phyloP scores from a whole-genome alignment of 306 rosid species.

The Lathyrus sativus region DNA sequence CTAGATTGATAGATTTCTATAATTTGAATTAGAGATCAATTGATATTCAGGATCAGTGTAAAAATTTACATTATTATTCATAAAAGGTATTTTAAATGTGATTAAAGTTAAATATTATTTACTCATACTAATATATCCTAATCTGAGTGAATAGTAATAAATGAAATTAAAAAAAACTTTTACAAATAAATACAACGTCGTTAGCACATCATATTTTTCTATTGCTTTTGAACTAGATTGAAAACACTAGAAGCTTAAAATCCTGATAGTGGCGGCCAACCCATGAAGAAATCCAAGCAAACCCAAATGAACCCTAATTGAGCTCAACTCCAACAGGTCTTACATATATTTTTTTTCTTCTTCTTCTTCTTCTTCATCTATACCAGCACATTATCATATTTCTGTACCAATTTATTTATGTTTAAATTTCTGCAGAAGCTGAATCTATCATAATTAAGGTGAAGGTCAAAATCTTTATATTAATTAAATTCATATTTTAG shows the following conservation, averaged over 20 bases:
- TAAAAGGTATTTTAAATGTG: too few relatives aligned
- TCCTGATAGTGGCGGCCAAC: constrained; percentile 54
- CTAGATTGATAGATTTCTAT: too few relatives aligned
- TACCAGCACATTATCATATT: background rate
- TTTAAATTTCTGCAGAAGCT: constrained; percentile 58
- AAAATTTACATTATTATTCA: too few relatives aligned
- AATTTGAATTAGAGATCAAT: too few relatives aligned
- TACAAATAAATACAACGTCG: constrained; percentile 28
- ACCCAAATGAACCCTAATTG: constrained; percentile 75
- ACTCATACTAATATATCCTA: too few relatives aligned
- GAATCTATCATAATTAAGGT: too few relatives aligned
- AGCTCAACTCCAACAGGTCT: constrained; percentile 72
- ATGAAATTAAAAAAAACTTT: too few relatives aligned
- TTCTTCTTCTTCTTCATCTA: background rate
- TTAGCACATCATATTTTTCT: background rate
- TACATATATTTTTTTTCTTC: constrained; percentile 15
- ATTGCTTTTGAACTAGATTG: background rate
- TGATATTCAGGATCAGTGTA: too few relatives aligned
- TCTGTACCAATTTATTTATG: constrained; percentile 9
- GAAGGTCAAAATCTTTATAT: too few relatives aligned
- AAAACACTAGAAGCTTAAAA: constrained; percentile 29
- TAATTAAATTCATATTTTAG: too few relatives aligned
- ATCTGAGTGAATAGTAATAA: too few relatives aligned
- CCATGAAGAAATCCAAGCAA: constrained; percentile 52
- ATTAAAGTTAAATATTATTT: too few relatives aligned